Conservation (phyloP, 148 eudicot genomes). For the Rhododendron griersonianum region DNA sequence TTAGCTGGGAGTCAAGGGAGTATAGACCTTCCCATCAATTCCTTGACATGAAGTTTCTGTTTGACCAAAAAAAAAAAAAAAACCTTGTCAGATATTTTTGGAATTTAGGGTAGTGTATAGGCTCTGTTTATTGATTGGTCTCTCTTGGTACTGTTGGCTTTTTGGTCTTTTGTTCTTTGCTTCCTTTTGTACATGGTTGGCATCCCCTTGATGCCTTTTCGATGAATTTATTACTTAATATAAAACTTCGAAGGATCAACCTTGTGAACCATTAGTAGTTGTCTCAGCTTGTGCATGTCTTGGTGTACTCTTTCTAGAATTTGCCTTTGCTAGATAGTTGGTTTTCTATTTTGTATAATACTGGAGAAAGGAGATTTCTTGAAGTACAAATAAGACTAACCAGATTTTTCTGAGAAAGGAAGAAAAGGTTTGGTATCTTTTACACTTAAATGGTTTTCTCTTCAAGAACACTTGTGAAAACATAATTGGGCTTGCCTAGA, state of each 20-base stretch:
- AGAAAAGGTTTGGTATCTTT: background rate
- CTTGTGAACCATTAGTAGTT: background rate
- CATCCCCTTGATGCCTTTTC: no score
- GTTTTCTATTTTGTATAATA: slow-evolving; percentile 4
- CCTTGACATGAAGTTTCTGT: no score
- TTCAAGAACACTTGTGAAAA: background rate
- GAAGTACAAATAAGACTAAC: background rate
- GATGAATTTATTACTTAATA: no score
- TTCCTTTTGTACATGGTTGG: no score
- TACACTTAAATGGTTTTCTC: background rate
- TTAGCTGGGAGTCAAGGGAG: no score
- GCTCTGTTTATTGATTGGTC: no score
- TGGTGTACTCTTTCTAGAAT: background rate
- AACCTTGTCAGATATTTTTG: no score
- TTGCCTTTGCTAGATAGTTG: background rate
- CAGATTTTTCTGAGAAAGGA: background rate
- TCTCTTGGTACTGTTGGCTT: no score
- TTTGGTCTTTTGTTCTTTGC: no score
- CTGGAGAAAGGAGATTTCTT: background rate
- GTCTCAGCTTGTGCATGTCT: background rate
- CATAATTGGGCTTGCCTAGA: background rate
- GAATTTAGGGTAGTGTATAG: no score
- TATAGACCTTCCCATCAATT: no score
- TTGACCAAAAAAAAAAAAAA: no score
- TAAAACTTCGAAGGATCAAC: background rate